These are phyloP conservation scores for Spergularia marina DNA, from an alignment of 148 eudicot species.

Conservation along the genomic window DNA sequence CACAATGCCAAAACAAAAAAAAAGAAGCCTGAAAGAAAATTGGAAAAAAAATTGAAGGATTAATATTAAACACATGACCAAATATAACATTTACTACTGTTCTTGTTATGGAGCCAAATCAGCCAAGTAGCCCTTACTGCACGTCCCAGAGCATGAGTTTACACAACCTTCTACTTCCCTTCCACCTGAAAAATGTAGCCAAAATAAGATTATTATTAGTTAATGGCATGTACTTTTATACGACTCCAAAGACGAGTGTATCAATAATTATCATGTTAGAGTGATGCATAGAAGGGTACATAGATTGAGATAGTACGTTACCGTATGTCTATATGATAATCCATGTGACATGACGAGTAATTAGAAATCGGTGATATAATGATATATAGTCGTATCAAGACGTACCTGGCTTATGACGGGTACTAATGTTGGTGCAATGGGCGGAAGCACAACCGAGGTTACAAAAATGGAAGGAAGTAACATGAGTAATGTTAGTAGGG, in stretches of 20 bases:
- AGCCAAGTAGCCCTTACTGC: constrained; percentile 31
- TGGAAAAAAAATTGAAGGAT: no score
- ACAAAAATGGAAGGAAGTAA: constrained; percentile 38
- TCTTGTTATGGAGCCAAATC: constrained; percentile 29
- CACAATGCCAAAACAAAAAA: no score
- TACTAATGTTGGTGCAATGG: constrained; percentile 42
- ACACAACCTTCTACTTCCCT: constrained; percentile 43
- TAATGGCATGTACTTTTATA: no score
- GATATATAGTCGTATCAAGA: neutral
- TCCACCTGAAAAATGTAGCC: constrained; percentile 28
- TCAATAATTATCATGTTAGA: no score
- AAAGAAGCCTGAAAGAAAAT: no score
- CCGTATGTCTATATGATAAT: neutral
- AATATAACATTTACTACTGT: no score
- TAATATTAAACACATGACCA: no score
- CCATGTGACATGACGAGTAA: neutral
- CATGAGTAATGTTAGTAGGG: constrained; percentile 25
- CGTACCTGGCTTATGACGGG: constrained; percentile 33
- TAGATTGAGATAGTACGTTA: no score
- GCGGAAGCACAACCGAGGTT: constrained; percentile 47
- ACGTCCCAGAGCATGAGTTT: constrained; percentile 38
- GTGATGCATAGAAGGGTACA: no score
- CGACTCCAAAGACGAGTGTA: no score
- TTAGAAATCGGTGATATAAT: neutral
- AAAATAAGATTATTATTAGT: neutral